Evolutionary conservation across 2,329 filamentous ascomycete species (phyloP), one percentile per base, ranked within the genome.

Genomic region (Fusarium sambucinum): DNA sequence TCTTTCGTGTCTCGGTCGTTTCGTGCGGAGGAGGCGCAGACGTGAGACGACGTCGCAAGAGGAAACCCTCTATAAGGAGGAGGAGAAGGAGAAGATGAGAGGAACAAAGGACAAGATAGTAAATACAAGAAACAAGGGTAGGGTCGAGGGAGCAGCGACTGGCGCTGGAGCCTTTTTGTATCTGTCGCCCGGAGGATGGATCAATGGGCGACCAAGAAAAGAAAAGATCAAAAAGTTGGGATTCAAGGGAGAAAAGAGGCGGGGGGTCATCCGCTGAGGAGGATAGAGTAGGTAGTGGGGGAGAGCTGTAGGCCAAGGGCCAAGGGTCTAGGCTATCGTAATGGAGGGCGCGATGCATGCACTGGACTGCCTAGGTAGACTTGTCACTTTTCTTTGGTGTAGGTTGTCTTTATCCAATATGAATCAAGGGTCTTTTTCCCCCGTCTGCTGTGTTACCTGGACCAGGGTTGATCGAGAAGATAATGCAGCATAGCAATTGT

Each of bases 311-410:
- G 35, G 13, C 40, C 23, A 16, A 46, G 40, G 23, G 16, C 50
- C 29, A 35, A 47, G 41, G 52, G 52, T 48, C 52, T 37, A 48
- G 52, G 41, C 52, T 55, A n/a, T 48, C 41, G 52, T 55, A 48
- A 35, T 37, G 52, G 52, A 55, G 41, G 52, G 52, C 27, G 6
- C 11, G 25, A 21, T 29, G n/a, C 41, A 55, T 37, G 27, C 12
- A 25, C 10, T 14, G 35, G 27, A 38, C 19, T 19, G 33, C n/a
- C n/a, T n/a, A n/a, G n/a, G n/a, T n/a, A 45, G 19, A 32, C 27
- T 25, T 54, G 21, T 33, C 51, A 17, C 51, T 35, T 38, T 38
- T 16, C 35, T 25, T 14, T 38, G 23, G 33, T 14, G 23, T n/a
- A n/a, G n/a, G n/a, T 38, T 40, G 25, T 51, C 33, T 29, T n/a